Percentiles rank a stretch among this genome's conserved stretches.
phyloP scores from a whole-genome alignment of 257 asterid species.

The Solanum sparsipilum region DNA sequence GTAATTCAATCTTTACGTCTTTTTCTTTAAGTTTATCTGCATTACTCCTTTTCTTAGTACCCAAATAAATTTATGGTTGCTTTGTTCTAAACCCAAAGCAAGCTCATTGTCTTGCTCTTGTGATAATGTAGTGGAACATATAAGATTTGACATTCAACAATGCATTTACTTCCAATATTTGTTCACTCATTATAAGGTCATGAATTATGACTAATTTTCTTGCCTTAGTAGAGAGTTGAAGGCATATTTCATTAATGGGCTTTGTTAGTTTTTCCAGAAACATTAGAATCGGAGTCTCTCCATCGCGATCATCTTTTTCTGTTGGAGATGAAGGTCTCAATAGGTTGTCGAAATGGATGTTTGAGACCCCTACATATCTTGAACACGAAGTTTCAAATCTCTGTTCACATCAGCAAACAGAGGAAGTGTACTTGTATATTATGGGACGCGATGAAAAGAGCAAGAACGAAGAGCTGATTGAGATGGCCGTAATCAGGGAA shows the following conservation, averaged over 20 bases:
- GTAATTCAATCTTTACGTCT: background rate
- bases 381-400: background rate
- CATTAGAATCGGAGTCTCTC: background rate
- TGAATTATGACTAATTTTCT: background rate
- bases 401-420: background rate
- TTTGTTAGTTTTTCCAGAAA: background rate
- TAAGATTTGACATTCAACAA: background rate
- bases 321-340: background rate
- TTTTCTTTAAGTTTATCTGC: background rate
- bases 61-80: background rate
- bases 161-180: fast-evolving
- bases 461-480: background rate
- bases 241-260: background rate
- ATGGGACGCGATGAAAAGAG: background rate
- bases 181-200: background rate
- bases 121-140: background rate
- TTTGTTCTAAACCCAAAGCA: background rate
- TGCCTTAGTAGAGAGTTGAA: background rate
- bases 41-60: background rate
- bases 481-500: background rate
- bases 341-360: background rate
- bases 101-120: background rate
- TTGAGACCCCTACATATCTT: background rate
- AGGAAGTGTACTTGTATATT: background rate
- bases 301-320: background rate